Conservation (phyloP, 768 basidiomycete species). For the Leccinum variicolor region DNA sequence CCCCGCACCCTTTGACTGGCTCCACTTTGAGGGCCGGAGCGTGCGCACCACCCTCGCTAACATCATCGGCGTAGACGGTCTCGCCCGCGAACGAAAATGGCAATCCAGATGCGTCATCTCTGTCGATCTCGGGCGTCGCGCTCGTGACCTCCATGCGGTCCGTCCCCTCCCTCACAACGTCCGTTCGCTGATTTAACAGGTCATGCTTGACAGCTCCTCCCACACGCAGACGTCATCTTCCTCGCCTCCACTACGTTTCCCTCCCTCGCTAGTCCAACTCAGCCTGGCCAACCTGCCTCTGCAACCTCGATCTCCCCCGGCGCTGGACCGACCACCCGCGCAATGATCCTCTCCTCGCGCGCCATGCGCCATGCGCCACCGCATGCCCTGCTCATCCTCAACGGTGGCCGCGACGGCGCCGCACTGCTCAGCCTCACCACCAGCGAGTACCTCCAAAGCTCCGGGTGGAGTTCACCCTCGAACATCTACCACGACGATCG, state of each 20-base stretch:
- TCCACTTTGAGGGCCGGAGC: slow-evolving; percentile 81
- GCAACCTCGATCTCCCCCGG: slow-evolving; percentile 34
- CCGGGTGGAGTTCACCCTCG: no score
- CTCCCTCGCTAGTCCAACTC: neutral
- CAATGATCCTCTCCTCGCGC: no score
- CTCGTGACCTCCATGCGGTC: slow-evolving; percentile 76
- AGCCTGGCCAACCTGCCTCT: neutral
- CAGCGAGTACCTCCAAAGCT: slow-evolving; percentile 82
- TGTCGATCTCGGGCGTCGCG: slow-evolving; percentile 70
- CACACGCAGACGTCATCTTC: slow-evolving; percentile 81
- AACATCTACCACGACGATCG: no score
- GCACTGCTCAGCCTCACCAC: slow-evolving; percentile 81
- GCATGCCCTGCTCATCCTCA: slow-evolving; percentile 73
- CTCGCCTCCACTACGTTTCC: slow-evolving; percentile 36
- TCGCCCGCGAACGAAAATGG: slow-evolving; percentile 83
- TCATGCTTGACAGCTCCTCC: slow-evolving; percentile 55
- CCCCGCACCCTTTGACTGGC: slow-evolving; percentile 81
- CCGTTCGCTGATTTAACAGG: neutral
- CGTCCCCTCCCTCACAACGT: slow-evolving; percentile 26
- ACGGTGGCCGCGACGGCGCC: slow-evolving; percentile 78
- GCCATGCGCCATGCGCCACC: slow-evolving; percentile 67
- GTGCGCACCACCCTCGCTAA: slow-evolving; percentile 79
- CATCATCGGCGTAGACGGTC: slow-evolving; percentile 74
- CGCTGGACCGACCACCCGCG: slow-evolving; percentile 55
- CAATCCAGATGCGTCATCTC: slow-evolving; percentile 79